phyloP scores from a whole-genome alignment of 2,329 filamentous ascomycete genomes.

The Penicillium sp. region DNA sequence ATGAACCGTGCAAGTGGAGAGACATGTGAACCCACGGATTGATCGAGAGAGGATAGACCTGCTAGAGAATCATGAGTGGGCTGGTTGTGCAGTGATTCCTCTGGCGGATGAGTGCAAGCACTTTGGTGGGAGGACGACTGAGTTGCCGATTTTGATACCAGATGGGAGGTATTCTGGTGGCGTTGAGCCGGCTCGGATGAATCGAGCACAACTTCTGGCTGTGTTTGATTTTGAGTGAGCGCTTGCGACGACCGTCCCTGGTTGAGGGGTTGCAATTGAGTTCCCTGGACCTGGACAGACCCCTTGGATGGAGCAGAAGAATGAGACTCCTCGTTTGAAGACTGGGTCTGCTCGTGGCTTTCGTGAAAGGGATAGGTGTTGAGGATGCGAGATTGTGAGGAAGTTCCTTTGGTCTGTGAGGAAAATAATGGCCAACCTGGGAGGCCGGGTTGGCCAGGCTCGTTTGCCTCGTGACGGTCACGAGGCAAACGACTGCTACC shows the following conservation, averaged over 20 bases:
- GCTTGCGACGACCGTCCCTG: slow-evolving; percentile 20
- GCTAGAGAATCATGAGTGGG: slow-evolving; percentile 7
- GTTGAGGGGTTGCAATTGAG: slow-evolving; percentile 30
- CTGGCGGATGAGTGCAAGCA: slow-evolving; percentile 22
- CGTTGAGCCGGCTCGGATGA: slow-evolving; percentile 27
- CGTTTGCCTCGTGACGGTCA: neutral
- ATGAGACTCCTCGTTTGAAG: slow-evolving; percentile 22
- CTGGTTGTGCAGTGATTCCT: slow-evolving; percentile 9
- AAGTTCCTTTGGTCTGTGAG: slow-evolving; percentile 31
- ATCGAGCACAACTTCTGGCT: slow-evolving; percentile 24
- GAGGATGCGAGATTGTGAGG: slow-evolving; percentile 39
- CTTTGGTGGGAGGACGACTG: slow-evolving; percentile 24
- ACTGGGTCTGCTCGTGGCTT: slow-evolving; percentile 16
- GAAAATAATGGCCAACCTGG: slow-evolving; percentile 18
- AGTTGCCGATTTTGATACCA: slow-evolving; percentile 10
- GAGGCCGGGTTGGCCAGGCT: neutral
- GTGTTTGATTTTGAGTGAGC: slow-evolving; percentile 15
- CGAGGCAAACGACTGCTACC: slow-evolving; percentile 13
- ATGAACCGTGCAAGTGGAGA: slow-evolving; percentile 19
- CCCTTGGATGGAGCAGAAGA: slow-evolving; percentile 11
- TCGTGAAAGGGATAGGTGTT: slow-evolving; percentile 38
- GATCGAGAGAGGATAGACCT: neutral
- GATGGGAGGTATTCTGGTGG: slow-evolving; percentile 16
- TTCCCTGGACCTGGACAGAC: slow-evolving; percentile 23
- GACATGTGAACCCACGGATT: slow-evolving; percentile 2